Evolutionary conservation across 441 rosid species (phyloP).

Genomic region (Eutrema salsugineum): DNA sequence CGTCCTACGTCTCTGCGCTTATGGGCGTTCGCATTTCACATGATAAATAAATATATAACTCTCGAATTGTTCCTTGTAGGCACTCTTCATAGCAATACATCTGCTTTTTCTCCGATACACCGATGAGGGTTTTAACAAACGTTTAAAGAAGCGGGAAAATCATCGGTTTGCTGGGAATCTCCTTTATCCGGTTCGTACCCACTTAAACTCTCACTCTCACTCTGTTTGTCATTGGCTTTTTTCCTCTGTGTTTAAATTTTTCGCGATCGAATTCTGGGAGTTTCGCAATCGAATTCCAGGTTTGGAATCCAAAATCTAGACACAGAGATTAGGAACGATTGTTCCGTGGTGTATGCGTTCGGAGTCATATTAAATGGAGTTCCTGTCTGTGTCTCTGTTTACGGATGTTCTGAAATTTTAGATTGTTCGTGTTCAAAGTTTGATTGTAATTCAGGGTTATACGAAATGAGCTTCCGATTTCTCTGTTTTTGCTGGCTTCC

Average conservation of each 20-base stretch:
- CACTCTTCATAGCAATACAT: not conserved
- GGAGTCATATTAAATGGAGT: not conserved
- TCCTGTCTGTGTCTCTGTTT: not conserved
- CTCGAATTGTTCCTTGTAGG: not conserved
- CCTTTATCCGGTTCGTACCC: not conserved
- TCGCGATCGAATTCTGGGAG: not conserved
- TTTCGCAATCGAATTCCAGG: not conserved
- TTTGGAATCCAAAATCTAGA: not conserved
- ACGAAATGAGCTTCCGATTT: not conserved
- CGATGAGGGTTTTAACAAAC: not conserved
- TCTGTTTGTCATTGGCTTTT: not conserved
- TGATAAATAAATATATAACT: not conserved
- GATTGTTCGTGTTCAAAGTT: not conserved
- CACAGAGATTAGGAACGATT: not conserved
- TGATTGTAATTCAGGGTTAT: not conserved
- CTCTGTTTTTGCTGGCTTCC: not conserved
- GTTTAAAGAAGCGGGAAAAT: constrained; percentile 1
- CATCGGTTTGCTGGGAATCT: not conserved
- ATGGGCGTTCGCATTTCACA: not conserved
- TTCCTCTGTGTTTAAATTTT: not conserved
- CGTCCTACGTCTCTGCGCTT: constrained; percentile 2
- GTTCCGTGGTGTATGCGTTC: not conserved
- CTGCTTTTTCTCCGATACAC: not conserved
- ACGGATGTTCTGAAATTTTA: not conserved
- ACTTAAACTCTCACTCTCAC: not conserved